phyloP scores from a whole-genome alignment of 371 early-diverging fungal genomes.

The Mortierella sp. region DNA sequence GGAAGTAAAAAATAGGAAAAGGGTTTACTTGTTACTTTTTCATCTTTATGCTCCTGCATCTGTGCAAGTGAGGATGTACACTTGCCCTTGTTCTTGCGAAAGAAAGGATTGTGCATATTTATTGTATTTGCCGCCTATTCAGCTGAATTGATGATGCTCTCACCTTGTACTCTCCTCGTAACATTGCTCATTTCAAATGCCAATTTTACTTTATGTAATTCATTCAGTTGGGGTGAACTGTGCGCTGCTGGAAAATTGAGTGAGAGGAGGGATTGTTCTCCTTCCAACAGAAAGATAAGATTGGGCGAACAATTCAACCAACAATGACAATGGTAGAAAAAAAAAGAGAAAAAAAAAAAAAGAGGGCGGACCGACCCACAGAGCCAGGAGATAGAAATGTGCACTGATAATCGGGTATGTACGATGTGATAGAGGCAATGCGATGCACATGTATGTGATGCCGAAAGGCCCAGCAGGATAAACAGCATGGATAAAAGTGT shows the following conservation, averaged over 20 bases:
- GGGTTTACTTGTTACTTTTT: neutral
- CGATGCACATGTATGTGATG: neutral
- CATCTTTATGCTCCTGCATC: too few species aligned
- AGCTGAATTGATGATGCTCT: neutral
- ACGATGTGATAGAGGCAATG: neutral
- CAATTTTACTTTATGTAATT: neutral
- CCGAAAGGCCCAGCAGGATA: neutral
- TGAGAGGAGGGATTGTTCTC: slow-evolving; percentile 1
- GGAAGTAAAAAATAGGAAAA: neutral
- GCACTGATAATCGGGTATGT: neutral
- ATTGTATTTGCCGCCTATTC: neutral
- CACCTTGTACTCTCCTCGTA: neutral
- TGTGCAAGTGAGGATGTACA: neutral
- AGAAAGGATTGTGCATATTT: neutral
- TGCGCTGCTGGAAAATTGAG: slow-evolving; percentile 18
- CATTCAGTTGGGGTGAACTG: slow-evolving; percentile 25
- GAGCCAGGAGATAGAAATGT: slow-evolving; percentile 6
- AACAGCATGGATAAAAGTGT: neutral
- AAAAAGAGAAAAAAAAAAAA: neutral
- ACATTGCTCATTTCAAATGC: slow-evolving; percentile 3
- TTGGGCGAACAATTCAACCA: neutral
- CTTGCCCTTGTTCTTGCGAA: neutral
- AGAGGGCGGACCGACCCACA: neutral
- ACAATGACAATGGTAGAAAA: neutral
- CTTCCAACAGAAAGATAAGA: neutral